Base-by-base conservation (phyloP, 179 eudicot genomes). In the Silene noctiflora region DNA sequence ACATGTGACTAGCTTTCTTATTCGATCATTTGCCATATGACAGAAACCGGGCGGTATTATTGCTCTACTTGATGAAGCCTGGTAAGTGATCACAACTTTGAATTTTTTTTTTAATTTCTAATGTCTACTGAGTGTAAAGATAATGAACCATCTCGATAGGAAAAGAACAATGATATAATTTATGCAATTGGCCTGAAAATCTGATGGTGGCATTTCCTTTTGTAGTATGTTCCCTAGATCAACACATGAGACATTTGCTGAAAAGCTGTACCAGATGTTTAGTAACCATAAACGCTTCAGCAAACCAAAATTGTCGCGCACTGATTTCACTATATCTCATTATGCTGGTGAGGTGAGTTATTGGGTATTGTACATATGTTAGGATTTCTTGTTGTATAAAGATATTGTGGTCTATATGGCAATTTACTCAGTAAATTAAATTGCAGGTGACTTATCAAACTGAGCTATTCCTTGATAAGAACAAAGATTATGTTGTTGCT, bases 361-460 rank as follows among this genome's bases (percentile, higher is more conserved):
- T 60, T 71, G 64, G 6, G 68, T 44, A 39, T 56, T 44, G 53
- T 67, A 76, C 35, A 53, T 70, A 75, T 27, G 65, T 14, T 6
- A 42, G 17, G 27, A 69, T 19, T 21, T 35, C n/a, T 75, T 75
- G 27, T 64, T 75, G 0, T 39, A 24, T 0, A 25, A 31, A 61
- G 35, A 55, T 71, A 53, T 24, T 71, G 67, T 53, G 56, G 20
- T 70, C 24, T 67, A n/a, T 65, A 66, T 35, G 58, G 62, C 53
- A 22, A 65, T 74, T 48, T 69, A 27, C 31, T 48, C 31, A 68
- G 71, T 68, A 68, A 53, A 60, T 67, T 56, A 44, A 65, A 71
- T 66, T 85, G 82, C 90, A 93, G 98, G 98, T 93, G 75, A 91
- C 97, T 68, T 93, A 93, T 80, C 95, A 90, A 84, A 93, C 97